Evolutionary conservation across 129 eudicot genomes (phyloP).

Genomic region (Chrysanthemum seticuspe): DNA sequence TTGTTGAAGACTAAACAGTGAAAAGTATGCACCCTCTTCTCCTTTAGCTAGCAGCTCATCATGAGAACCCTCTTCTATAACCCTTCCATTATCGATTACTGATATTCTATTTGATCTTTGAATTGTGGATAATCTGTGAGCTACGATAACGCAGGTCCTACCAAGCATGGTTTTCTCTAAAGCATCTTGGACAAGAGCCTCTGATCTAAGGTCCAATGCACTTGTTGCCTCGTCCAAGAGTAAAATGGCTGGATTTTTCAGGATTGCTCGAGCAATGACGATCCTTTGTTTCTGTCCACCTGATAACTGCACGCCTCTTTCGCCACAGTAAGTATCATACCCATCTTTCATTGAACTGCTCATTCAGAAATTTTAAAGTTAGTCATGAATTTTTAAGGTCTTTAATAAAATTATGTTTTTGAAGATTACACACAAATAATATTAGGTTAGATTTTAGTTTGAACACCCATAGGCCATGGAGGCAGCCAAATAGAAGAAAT

Average conservation of each 20-base stretch:
- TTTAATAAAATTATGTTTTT: neutral
- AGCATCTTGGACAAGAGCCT: slow-evolving; percentile 44
- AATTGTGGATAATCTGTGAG: slow-evolving; percentile 45
- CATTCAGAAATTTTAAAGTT: neutral
- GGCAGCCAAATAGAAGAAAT: neutral
- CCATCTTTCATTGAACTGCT: slow-evolving; percentile 38
- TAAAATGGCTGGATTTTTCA: slow-evolving; percentile 38
- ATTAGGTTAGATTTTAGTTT: neutral
- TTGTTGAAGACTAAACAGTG: slow-evolving; percentile 68
- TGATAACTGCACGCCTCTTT: slow-evolving; percentile 50
- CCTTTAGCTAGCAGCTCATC: slow-evolving; percentile 64
- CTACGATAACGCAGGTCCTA: slow-evolving; percentile 46
- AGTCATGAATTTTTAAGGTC: neutral
- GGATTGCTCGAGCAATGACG: slow-evolving; percentile 36
- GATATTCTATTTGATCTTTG: slow-evolving; percentile 45
- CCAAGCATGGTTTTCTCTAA: slow-evolving; percentile 41
- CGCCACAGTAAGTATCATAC: slow-evolving; percentile 51
- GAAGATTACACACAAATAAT: neutral
- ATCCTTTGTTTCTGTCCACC: slow-evolving; percentile 53
- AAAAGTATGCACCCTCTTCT: slow-evolving; percentile 54
- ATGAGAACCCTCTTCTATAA: slow-evolving; percentile 72
- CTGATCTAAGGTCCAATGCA: slow-evolving; percentile 48
- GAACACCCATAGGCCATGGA: neutral
- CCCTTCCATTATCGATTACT: slow-evolving; percentile 56
- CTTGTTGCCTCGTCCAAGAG: slow-evolving; percentile 53